Evolutionary conservation across 2,329 filamentous ascomycete species (phyloP), one percentile per base, ranked within the genome.

Genomic region (Alternaria ventricosa): DNA sequence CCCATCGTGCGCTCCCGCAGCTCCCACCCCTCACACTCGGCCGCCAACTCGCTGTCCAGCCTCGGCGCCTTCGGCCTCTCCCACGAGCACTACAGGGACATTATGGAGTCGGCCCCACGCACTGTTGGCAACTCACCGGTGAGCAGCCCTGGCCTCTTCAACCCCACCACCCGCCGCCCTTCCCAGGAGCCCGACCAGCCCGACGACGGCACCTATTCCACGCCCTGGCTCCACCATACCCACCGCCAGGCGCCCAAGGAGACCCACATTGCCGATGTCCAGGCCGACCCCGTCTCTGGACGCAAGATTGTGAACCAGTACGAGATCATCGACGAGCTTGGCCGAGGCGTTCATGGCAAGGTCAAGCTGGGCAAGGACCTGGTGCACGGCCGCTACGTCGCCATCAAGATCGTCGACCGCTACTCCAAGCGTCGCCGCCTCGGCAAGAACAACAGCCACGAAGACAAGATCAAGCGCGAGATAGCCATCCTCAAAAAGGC

Each of bases 401-500:
- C 96, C 60, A 97, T 99, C 86, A 99, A 99, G 83, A 99, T 99
- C 73, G 97, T 99, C 50, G 93, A 97, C 61, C 90, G 96, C 41
- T 97, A 96, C 78, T 97, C 95, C 56, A 97, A 97, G 83, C 93
- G 93, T 73, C 90, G 94, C 60, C 92, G 95, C 25, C 86, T 99
- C n/a, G 96, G 96, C 57, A 88, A 88, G 73, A 81, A 88, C 43
- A 88, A 87, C n/a, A 88, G 88, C 63, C 87, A 89, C 18, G 88
- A 90, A 75, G 90, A 93, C 79, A 95, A 94, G 84, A 93, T 92
- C 60, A 97, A 97, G 83, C 91, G 92, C 78, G 96, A 99, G 82
- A 97, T 99, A 67, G 96, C 96, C 76, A 98, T 99, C 61, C 85
- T 99, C 73, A 99, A 99, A 81, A 99, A 99, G 84, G 97, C 97